Percentiles rank a stretch among this genome's conserved stretches.
Evolutionary conservation across 306 rosid species (phyloP).

Genomic region (Vigna radiata): DNA sequence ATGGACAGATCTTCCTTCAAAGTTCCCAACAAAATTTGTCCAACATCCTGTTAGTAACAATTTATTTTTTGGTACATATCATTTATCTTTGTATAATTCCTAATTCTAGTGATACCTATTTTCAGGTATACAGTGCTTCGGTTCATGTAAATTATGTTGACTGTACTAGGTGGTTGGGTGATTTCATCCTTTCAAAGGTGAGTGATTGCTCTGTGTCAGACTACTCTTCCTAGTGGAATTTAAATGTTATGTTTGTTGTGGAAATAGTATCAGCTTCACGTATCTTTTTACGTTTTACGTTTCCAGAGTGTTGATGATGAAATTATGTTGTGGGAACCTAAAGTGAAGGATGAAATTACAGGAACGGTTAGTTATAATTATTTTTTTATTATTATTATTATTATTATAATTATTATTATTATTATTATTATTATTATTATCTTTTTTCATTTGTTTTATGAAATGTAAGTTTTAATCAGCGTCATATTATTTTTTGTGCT

Average conservation of each 20-base stretch:
- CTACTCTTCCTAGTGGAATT: conserved; percentile 10
- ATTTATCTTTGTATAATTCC: background rate
- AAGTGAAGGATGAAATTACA: conserved; percentile 92
- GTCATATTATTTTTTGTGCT: background rate
- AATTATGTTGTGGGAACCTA: conserved; percentile 95
- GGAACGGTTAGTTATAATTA: conserved; percentile 88
- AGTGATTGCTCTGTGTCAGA: conserved; percentile 40
- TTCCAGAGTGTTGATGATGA: conserved; percentile 94
- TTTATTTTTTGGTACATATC: conserved; percentile 37
- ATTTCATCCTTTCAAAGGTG: conserved; percentile 95
- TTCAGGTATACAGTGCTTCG: conserved; percentile 80
- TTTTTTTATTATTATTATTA: background rate
- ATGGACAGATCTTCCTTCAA: conserved; percentile 95
- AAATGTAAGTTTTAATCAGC: conserved; percentile 12
- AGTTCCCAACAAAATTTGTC: conserved; percentile 95
- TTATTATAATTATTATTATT: conserved; percentile 7
- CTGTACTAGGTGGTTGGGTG: conserved; percentile 99
- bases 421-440: conserved; percentile 1
- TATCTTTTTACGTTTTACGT: conserved; percentile 26
- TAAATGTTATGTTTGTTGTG: conserved; percentile 11
- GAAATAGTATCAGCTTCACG: conserved; percentile 13
- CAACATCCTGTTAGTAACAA: conserved; percentile 88
- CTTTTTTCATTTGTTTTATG: conserved; percentile 7
- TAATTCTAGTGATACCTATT: conserved; percentile 31
- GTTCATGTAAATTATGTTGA: conserved; percentile 94